Evolutionary conservation across 805 yeast genomes (phyloP), one percentile per base, ranked within the genome.

Genomic region (Cyberlindnera subsufficiens): DNA sequence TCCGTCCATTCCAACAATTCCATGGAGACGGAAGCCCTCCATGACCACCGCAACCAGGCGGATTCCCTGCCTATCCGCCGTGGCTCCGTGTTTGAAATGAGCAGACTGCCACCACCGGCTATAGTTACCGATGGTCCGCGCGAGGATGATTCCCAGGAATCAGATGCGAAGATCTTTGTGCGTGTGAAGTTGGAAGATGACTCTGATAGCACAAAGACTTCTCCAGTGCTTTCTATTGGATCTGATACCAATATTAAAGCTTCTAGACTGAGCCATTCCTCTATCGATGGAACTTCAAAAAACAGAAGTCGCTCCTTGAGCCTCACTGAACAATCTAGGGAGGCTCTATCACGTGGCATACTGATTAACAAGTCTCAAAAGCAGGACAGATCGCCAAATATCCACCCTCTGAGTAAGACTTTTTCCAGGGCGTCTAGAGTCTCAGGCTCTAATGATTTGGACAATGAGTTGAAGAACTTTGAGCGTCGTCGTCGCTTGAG

Each of bases 21-120:
- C 13, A 59, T 67, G 60, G 64, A 60, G 39, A 67, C 71, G 2
- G 69, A 65, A 29, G 71, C 61, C 40, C 56, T 74, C 30, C 62
- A 71, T 47, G 78, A 74, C 53, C 78, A 74, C 52, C 67, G 78
- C 45, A 64, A 67, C 51, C 77, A 73, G 49, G 66, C 72, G 4
- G 72, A 68, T 45, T 57, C 70, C 20, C 43, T 66, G 18, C 69
- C 71, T 3, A 55, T 64, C 13, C 63, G 69, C 44, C 53, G 48
- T 16, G 58, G 56, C 11, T 50, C 55, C 30, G 47, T 39, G n/a
- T 50, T 47, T 19, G 49, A 43, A 17, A 29, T 16, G 15, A 27
- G 14, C 18, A 37, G 40, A 18, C 41, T 52, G 4, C 55, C 61
- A 25, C 55, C 59, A 5, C 50, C 60, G 14, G 56, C 60, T 8